Base-by-base conservation (phyloP, 2,329 filamentous ascomycete species). In the Cyanodermella asteris region DNA sequence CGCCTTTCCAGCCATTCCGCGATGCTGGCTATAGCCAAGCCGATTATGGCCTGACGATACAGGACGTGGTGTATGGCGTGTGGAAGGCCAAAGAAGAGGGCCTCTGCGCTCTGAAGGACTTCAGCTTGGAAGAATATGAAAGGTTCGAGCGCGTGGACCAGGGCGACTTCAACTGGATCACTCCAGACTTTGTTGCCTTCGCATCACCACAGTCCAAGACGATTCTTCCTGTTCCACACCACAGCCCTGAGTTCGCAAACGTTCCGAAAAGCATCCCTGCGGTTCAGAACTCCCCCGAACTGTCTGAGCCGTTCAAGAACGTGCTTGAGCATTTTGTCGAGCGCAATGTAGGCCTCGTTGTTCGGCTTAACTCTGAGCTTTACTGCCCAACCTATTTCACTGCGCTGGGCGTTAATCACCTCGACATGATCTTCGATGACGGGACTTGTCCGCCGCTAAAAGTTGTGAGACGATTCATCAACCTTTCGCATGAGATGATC, bases 351-450 rank as follows among this genome's bases (percentile, higher is more conserved):
- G 87, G 87, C 16, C 61, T 97, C 3, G 84, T 97, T 3, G 87
- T 97, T 20, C 73, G 87, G 20, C 59, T 97, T 34, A 97, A 97
- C 56, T 94, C 82, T 0, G 76, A 82, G 36, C 65, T 97, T 6
- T 97, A 97, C 58, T 91, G 78, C 1, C 77, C 87, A 1, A 82
- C 81, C n/a, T 93, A 84, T 55, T 97, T 97, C 48, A 87, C 84
- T 34, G 78, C 82, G 4, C 60, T 97, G 26, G 84, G 84, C 16
- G 94, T 97, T 42, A 72, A 81, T 40, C 87, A 97, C 45, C 60
- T 94, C 20, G 87, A 97, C 53, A 97, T 97, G 87, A 94, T 97
- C 42, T 97, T 97, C 43, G 87, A 94, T 42, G 87, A 97, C 40
- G 87, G 87, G 35, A 97, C 87, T 4, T 97, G 87, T 47, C 87